A percentile compares a stretch with the other conserved stretches of the same genome.
phyloP scores from a whole-genome alignment of 1,139 yeast species.

The Pichia sp. region DNA sequence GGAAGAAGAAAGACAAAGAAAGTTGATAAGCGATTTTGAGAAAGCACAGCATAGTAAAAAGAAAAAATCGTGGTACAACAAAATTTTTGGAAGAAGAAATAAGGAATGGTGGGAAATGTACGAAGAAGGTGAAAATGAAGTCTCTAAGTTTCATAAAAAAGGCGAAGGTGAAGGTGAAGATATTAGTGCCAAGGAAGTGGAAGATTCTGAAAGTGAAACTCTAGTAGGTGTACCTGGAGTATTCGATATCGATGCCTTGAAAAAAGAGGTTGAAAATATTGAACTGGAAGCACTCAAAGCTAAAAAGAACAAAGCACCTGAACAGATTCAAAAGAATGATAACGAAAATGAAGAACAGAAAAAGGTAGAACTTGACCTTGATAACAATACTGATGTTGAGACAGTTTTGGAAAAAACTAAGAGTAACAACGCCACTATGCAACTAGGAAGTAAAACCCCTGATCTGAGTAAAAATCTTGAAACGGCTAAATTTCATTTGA shows the following conservation, averaged over 20 bases:
- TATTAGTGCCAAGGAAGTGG: neutral
- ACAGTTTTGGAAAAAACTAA: neutral
- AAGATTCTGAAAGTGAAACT: neutral
- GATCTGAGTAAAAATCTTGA: neutral
- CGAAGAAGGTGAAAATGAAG: slow-evolving; percentile 37
- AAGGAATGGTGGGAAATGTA: slow-evolving; percentile 88
- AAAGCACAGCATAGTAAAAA: slow-evolving; percentile 64
- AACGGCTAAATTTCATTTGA: neutral
- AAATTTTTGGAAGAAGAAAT: slow-evolving; percentile 71
- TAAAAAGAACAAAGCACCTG: slow-evolving; percentile 22
- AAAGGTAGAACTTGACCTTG: neutral
- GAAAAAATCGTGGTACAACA: slow-evolving; percentile 47
- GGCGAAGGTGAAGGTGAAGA: neutral
- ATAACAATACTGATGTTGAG: neutral
- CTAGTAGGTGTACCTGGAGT: slow-evolving; percentile 19
- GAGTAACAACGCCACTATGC: neutral
- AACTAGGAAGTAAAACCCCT: slow-evolving; percentile 14
- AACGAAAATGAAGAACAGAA: slow-evolving; percentile 14
- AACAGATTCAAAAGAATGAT: slow-evolving; percentile 11
- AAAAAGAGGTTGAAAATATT: slow-evolving; percentile 44
- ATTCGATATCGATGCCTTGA: slow-evolving; percentile 46
- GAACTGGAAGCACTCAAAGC: slow-evolving; percentile 30
- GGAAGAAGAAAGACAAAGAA: slow-evolving; percentile 73
- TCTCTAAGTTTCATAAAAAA: slow-evolving; percentile 23
- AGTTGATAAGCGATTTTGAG: slow-evolving; percentile 77